A percentile compares a stretch with the other conserved stretches of the same genome.
Evolutionary conservation across 441 rosid species (phyloP).

Genomic region (Euphorbia corollata): DNA sequence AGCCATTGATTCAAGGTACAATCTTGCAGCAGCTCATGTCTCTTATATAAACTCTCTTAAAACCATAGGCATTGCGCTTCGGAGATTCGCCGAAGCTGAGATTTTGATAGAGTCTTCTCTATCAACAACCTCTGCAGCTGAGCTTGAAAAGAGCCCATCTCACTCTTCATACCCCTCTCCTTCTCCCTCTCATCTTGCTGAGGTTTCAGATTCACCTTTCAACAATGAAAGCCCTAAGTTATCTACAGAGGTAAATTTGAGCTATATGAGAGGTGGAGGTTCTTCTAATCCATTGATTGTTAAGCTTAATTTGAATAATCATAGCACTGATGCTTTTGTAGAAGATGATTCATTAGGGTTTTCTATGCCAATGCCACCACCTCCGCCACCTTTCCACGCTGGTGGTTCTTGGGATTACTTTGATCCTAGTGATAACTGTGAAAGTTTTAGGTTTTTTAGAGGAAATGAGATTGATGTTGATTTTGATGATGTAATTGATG

Average conservation of each 20-base stretch:
- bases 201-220: slow-evolving; percentile 55
- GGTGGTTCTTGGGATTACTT: slow-evolving; percentile 79
- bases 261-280: slow-evolving; percentile 44
- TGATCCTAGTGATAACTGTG: slow-evolving; percentile 50
- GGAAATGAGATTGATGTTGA: slow-evolving; percentile 33
- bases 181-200: slow-evolving; percentile 46
- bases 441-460: slow-evolving; percentile 54
- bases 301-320: slow-evolving; percentile 34
- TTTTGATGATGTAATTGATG: slow-evolving; percentile 29
- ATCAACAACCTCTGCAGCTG: slow-evolving; percentile 52
- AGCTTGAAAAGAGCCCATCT: slow-evolving; percentile 71
- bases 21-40: slow-evolving; percentile 81
- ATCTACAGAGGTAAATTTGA: slow-evolving; percentile 33
- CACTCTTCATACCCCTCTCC: slow-evolving; percentile 67
- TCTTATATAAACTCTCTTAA: slow-evolving; percentile 69
- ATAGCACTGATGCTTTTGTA: slow-evolving; percentile 21
- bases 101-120: slow-evolving; percentile 50
- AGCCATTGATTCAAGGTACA: slow-evolving; percentile 73
- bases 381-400: slow-evolving; percentile 46
- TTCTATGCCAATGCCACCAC: slow-evolving; percentile 46
- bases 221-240: slow-evolving; percentile 38
- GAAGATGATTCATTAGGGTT: slow-evolving; percentile 38
- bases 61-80: slow-evolving; percentile 62
- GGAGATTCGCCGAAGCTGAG: slow-evolving; percentile 74
- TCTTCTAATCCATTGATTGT: slow-evolving; percentile 43